Base-by-base conservation (phyloP, 345 rosid species). In the Citropsis articulata region DNA sequence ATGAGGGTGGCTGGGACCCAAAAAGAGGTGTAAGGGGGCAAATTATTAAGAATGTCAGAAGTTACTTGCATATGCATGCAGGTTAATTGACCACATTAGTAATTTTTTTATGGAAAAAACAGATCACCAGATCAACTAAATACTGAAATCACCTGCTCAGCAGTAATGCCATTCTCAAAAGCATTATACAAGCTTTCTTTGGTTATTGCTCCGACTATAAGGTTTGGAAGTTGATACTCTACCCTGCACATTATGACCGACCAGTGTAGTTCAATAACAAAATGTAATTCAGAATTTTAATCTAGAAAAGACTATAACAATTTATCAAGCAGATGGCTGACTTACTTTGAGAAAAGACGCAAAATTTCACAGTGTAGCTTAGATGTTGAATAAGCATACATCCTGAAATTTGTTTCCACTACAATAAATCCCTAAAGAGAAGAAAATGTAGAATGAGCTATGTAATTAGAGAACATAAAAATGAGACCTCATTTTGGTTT, bases 211-310 rank as follows among this genome's bases (percentile, higher is more conserved):
- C 87, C 88, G 56, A 94, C 98, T 59, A 93, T 89, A 64, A 95
- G 99, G 83, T 95, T 95, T 57, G 99, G 99, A 71, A 93, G 97
- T 83, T 92, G 97, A 86, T 93, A 95, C 72, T 95, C 97, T 76
- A 95, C 82, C 91, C 99, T 95, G 92, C 74, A 42, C 48, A 65
- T 31, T 56, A 3, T 33, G 25, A 65, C 9, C 19, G 25, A 33
- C 9, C 42, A 65, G 3, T 33, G 40, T 30, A 16, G 33, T 31
- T 63, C 22, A 63, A 64, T 18, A 30, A 64, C 68, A 30, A 30
- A 31, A 31, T 18, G 68, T 18, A 7, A 22, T 64, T 64, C 40
- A 64, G 68, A 64, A 31, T 31, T 31, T 64, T 64, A 31, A 22
- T 14, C 64, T 19, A 50, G 64, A 30, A 78, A 27, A 73, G 38